Evolutionary conservation across 371 early-diverging fungal species (phyloP).

Genomic region (Mortierella sp.): DNA sequence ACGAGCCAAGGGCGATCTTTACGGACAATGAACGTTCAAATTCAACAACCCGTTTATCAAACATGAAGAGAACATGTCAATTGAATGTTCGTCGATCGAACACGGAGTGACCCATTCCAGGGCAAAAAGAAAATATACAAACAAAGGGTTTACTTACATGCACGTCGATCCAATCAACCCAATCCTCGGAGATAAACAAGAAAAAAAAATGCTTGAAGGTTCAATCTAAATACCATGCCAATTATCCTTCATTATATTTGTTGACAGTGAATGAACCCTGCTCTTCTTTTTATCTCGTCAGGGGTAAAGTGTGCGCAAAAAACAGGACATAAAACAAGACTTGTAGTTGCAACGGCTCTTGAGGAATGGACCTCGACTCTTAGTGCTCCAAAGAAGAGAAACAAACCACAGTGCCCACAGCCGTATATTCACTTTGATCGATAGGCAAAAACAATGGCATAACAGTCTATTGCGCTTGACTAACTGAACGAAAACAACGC

Average conservation of each 20-base stretch:
- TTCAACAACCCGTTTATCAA: neutral
- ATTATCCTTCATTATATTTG: neutral
- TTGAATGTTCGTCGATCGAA: neutral
- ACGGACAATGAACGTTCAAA: neutral
- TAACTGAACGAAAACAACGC: neutral
- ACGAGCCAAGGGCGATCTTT: neutral
- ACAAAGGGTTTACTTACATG: neutral
- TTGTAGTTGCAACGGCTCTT: neutral
- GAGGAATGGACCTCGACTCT: neutral
- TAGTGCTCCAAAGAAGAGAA: no score
- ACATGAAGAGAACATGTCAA: neutral
- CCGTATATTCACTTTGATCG: neutral
- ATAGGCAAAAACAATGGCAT: neutral
- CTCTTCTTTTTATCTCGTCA: neutral
- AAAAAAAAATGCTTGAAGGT: neutral
- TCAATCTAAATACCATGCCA: neutral
- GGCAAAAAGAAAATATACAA: neutral
- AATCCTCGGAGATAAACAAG: slow-evolving; percentile 3
- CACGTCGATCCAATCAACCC: neutral
- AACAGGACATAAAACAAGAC: neutral
- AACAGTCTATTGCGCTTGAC: neutral
- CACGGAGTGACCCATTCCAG: neutral
- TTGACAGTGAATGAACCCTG: neutral
- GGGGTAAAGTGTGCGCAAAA: neutral
- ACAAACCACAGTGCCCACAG: no score